Conservation (phyloP, 495 filamentous ascomycete species). For the Penicillium pancosmium region DNA sequence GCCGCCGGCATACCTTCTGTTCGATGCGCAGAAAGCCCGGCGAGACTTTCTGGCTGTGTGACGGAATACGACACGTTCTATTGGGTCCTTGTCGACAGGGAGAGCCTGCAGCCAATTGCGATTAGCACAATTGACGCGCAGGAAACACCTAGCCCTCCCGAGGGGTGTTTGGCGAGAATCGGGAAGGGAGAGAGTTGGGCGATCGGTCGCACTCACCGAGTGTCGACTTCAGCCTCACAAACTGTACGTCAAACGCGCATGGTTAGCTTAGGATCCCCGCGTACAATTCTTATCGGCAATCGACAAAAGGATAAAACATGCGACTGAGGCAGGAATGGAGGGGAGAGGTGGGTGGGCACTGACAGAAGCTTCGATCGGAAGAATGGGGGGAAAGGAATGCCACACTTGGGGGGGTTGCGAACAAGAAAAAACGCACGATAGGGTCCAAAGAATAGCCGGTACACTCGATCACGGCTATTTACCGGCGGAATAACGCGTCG, state of each 20-base stretch:
- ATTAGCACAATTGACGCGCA: slow-evolving; percentile 26
- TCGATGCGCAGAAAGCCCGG: slow-evolving; percentile 16
- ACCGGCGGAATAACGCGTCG: slow-evolving; percentile 53
- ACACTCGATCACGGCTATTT: slow-evolving; percentile 23
- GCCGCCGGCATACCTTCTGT: slow-evolving; percentile 27
- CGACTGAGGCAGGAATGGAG: slow-evolving; percentile 19
- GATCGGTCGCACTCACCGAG: slow-evolving; percentile 36
- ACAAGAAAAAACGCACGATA: slow-evolving; percentile 14
- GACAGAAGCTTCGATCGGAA: slow-evolving; percentile 65
- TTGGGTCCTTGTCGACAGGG: slow-evolving; percentile 13
- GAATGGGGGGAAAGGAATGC: slow-evolving; percentile 32
- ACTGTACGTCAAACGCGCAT: slow-evolving; percentile 12
- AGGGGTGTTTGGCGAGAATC: slow-evolving; percentile 23
- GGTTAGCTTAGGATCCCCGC: slow-evolving; percentile 20
- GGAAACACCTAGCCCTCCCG: slow-evolving; percentile 25
- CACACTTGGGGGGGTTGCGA: slow-evolving; percentile 23
- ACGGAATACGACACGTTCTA: slow-evolving; percentile 14
- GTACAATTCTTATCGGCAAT: slow-evolving; percentile 23
- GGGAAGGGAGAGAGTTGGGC: slow-evolving; percentile 18
- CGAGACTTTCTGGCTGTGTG: slow-evolving; percentile 18
- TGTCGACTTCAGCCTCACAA: slow-evolving; percentile 26
- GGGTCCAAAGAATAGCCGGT: slow-evolving; percentile 7
- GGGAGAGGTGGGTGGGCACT: slow-evolving; percentile 14
- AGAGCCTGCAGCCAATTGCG: slow-evolving; percentile 9
- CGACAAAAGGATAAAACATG: slow-evolving; percentile 19